A percentile compares a stretch with the other conserved stretches of the same genome.
These are phyloP conservation scores for Crepidotus variabilis DNA, from an alignment of 768 basidiomycete species.

Conservation along the genomic window DNA sequence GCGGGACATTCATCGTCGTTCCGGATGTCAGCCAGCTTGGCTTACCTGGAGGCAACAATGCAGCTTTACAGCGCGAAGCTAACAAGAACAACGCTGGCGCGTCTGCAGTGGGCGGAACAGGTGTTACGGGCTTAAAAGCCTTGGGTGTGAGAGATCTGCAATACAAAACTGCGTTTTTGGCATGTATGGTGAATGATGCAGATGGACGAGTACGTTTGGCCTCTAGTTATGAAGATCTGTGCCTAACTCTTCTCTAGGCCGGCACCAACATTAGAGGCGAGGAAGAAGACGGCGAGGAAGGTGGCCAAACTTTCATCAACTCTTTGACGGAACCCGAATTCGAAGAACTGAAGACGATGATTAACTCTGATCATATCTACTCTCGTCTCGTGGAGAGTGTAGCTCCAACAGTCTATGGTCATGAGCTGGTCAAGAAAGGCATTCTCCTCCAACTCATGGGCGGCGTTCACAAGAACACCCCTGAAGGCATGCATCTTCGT, in stretches of 20 bases:
- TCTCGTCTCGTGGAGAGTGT: slow-evolving; percentile 90
- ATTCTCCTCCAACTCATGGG: slow-evolving; percentile 95
- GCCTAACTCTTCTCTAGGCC: slow-evolving; percentile 38
- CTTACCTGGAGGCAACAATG: slow-evolving; percentile 88
- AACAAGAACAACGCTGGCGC: slow-evolving; percentile 57
- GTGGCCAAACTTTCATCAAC: slow-evolving; percentile 80
- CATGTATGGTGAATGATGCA: slow-evolving; percentile 94
- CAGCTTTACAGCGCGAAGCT: slow-evolving; percentile 87
- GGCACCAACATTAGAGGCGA: slow-evolving; percentile 91
- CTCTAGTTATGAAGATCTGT: slow-evolving; percentile 2
- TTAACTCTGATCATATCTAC: slow-evolving; percentile 93
- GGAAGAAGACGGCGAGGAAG: slow-evolving; percentile 73
- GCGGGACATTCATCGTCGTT: slow-evolving; percentile 96
- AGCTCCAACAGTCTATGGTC: slow-evolving; percentile 97
- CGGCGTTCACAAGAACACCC: slow-evolving; percentile 95
- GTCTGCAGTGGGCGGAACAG: slow-evolving; percentile 66
- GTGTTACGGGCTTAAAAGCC: slow-evolving; percentile 92
- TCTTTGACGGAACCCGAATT: slow-evolving; percentile 92
- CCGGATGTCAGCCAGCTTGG: slow-evolving; percentile 97
- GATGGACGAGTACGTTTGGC: slow-evolving; percentile 72
- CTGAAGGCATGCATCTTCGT: slow-evolving; percentile 96
- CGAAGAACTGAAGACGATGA: slow-evolving; percentile 92
- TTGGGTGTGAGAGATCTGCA: slow-evolving; percentile 93
- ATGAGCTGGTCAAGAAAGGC: slow-evolving; percentile 99
- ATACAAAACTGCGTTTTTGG: slow-evolving; percentile 98